Evolutionary conservation across 2,329 filamentous ascomycete genomes (phyloP), one percentile per base, ranked within the genome.

Genomic region (Aureobasidium namibiae): DNA sequence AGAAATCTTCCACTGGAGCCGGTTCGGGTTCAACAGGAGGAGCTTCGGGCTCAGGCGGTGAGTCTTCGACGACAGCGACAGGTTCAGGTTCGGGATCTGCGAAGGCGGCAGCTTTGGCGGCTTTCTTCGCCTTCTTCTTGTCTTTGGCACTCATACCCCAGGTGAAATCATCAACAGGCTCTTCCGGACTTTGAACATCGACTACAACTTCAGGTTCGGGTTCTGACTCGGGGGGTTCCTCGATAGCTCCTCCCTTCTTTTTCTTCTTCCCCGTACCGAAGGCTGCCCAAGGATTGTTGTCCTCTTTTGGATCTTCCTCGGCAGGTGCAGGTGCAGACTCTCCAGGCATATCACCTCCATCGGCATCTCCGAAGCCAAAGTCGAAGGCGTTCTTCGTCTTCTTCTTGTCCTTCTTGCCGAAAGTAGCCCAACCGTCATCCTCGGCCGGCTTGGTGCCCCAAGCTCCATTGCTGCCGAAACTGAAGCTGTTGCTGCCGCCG

Each of bases 71-170:
- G 21, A 39, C 56, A 33, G 18, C 39, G 21, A 41, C 7, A 33
- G 50, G 50, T 38, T 64, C 63, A 42, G 73, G 71, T 41, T 71
- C 66, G 16, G 64, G 69, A 41, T 71, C 67, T 24, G 64, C 62
- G 33, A 64, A 61, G 39, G 63, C 62, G 16, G 64, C 61, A 6
- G 56, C 58, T 39, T 67, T 68, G 61, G 73, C 73, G 61, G 74
- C 74, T 56, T 76, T 76, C 64, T 76, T 75, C 16, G 53, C 48
- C 48, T 63, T 63, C 29, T 63, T 71, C 60, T 65, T 66, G 26
- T 64, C 63, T 56, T 63, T 65, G 18, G 62, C 63, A n/a, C 60
- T 60, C n/a, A 61, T 57, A 5, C 33, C 57, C 60, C 52, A 65
- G 31, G 62, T 69, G 18, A 50, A 59, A 56, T 70, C 68, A 23